A percentile compares a stretch with the other conserved stretches of the same genome.
phyloP scores from a whole-genome alignment of 371 early-diverging fungal species.

The Apophysomyces variabilis region DNA sequence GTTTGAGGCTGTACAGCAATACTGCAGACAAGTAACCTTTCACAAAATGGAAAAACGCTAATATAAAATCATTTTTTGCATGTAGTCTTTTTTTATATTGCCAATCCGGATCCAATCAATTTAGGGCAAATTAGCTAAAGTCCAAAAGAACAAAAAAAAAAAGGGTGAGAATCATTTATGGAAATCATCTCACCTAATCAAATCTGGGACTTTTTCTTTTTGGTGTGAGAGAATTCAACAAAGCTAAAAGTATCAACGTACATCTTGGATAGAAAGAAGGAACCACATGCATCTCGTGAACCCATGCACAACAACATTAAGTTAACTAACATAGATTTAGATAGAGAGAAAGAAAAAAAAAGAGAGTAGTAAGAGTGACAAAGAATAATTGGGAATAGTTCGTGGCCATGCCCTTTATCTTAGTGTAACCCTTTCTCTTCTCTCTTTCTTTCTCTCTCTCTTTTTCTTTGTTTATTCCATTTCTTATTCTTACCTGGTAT shows the following conservation, averaged over 20 bases:
- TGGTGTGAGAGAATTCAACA: neutral
- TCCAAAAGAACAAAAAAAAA: neutral
- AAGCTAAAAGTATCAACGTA: neutral
- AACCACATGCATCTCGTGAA: constrained; percentile 1
- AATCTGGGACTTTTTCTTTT: neutral
- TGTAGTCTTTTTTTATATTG: too few species aligned
- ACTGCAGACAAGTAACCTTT: too few species aligned
- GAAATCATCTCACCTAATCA: constrained; percentile 9
- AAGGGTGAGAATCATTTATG: neutral
- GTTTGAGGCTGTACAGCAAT: too few species aligned
- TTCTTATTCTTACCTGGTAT: too few species aligned
- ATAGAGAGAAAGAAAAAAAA: neutral
- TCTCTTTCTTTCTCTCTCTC: too few species aligned
- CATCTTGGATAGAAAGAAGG: neutral
- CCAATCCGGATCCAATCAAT: neutral
- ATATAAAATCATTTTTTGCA: neutral
- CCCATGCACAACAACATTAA: neutral
- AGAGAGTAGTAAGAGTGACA: neutral
- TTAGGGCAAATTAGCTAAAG: neutral
- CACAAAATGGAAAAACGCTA: constrained; percentile 10
- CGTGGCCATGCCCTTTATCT: neutral
- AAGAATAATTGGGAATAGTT: neutral
- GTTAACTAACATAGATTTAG: too few species aligned
- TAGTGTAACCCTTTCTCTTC: too few species aligned
- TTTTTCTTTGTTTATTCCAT: too few species aligned